Evolutionary conservation across 768 basidiomycete genomes (phyloP), one percentile per base, ranked within the genome.

Genomic region (Leccinum pellstonianum): DNA sequence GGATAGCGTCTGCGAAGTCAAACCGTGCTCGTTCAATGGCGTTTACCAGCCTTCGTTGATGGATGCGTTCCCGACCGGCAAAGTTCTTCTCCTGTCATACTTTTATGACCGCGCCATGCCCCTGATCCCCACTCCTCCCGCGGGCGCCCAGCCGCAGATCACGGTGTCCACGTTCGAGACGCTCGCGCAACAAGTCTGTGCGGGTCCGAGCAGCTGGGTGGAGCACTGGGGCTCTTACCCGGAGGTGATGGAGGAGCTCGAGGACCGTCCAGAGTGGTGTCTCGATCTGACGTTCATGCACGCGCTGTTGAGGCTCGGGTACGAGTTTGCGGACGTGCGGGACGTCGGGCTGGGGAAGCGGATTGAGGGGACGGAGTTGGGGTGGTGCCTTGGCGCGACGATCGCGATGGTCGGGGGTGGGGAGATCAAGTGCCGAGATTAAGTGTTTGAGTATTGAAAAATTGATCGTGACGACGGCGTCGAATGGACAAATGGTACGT

Each of bases 211-310:
- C 0, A 74, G 79, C 27, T 93, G 93, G 91, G 57, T 64, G 21
- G 66, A 75, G 27, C 76, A 76, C 43, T 84, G 82, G 82, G 74
- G 75, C n/a, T 59, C 68, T 15, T 73, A 81, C 69, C 69, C 74
- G 6, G 72, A 70, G 1, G 83, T 83, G 37, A 79, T 88, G 72
- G 79, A 74, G 1, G 96, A 97, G 68, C 77, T 98, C 6, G 79
- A 83, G 52, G 91, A 79, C 52, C 80, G 95, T 10, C 95, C 96
- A 0, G 96, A 98, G 78, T 95, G 90, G 81, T 99, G 97, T 73
- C 81, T 98, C 43, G 96, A 99, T 72, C 73, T 98, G 68, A 98
- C 93, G 47, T 99, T 96, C 74, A 93, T 94, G 95, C 86, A 97
- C 69, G 87, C 85, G 52, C 73, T 99, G 62, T 73, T 98, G 58